Base-by-base conservation (phyloP, 495 filamentous ascomycete species). In the Podospora pseudoanserina region DNA sequence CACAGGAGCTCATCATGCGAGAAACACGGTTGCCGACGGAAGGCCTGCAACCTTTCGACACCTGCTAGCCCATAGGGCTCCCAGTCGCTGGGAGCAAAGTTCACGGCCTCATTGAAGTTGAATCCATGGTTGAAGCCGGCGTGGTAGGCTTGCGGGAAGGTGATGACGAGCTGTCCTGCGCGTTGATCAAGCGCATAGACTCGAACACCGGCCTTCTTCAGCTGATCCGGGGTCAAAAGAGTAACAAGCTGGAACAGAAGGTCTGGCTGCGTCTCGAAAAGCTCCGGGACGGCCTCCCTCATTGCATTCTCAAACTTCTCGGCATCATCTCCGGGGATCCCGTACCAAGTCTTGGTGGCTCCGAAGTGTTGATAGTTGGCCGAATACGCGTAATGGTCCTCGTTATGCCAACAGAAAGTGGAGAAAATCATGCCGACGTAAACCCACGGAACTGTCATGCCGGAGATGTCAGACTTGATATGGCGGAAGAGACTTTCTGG, bases 401-500 rank as follows among this genome's bases (percentile, higher is more conserved):
- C 95, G 69, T 96, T 96, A 75, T 99, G 95, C 95, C 95, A 99
- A 78, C 95, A 99, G 76, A 99, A 99, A 3, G 94, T 97, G 3
- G 95, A 98, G 78, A 99, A 99, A 73, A 93, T 96, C 95, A 99
- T 99, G 68, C 95, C 95, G n/a, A 99, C 96, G 76, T 99, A 99
- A 5, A 98, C 88, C 95, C 95, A 99, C 18, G 95, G 95, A 5
- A 99, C 94, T 0, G 95, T 99, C 95, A 99, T 99, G 44, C 95
- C 95, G n/a, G 95, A 97, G 67, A 99, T 94, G 78, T 99, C 95
- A 0, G 94, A 91, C 75, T 98, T 98, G 83, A 98, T 97, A 76
- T 99, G 91, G 63, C 93, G 86, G 79, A 98, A 98, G 9, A 99
- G 84, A 5, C 94, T 97, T 56, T 97, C 94, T 0, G 90, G 87